Conservation (phyloP, 2,329 filamentous ascomycete species). For the Fusarium tuaranense region DNA sequence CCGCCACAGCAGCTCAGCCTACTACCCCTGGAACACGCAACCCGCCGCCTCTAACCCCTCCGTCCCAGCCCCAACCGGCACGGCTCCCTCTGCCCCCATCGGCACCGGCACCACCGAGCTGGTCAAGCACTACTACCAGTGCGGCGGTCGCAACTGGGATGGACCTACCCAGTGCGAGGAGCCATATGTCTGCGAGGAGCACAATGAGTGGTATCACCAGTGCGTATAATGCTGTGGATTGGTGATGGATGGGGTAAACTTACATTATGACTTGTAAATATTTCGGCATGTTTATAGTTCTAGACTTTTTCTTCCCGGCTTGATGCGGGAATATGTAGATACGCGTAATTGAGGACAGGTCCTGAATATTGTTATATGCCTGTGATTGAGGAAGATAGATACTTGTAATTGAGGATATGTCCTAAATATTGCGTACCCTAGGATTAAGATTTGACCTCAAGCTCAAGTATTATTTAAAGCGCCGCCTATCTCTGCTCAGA, state of each 20-base stretch:
- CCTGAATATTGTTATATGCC: neutral
- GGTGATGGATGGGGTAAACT: neutral
- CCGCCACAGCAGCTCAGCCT: conserved; percentile 34
- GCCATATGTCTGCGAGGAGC: conserved; percentile 28
- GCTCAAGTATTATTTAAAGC: too few relatives aligned
- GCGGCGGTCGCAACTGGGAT: conserved; percentile 33
- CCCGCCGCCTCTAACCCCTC: conserved; percentile 15
- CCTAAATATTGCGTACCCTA: neutral
- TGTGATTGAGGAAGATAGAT: neutral
- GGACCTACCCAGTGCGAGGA: conserved; percentile 39
- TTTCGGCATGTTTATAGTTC: conserved; percentile 28
- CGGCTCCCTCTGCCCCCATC: conserved; percentile 16
- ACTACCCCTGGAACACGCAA: conserved; percentile 37
- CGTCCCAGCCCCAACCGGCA: conserved; percentile 22
- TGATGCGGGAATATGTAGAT: conserved; percentile 24
- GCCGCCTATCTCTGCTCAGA: too few relatives aligned
- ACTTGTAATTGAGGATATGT: conserved; percentile 10
- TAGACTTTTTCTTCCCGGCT: conserved; percentile 21
- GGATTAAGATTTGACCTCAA: neutral
- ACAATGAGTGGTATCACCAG: conserved; percentile 40
- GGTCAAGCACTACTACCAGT: conserved; percentile 38
- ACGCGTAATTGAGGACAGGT: conserved; percentile 16
- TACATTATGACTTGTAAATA: conserved; percentile 34
- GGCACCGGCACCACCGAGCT: conserved; percentile 21
- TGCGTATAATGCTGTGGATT: conserved; percentile 20